These are phyloP conservation scores for Hippophae gyantsensis DNA, from an alignment of 306 rosid species.

Conservation along the genomic window DNA sequence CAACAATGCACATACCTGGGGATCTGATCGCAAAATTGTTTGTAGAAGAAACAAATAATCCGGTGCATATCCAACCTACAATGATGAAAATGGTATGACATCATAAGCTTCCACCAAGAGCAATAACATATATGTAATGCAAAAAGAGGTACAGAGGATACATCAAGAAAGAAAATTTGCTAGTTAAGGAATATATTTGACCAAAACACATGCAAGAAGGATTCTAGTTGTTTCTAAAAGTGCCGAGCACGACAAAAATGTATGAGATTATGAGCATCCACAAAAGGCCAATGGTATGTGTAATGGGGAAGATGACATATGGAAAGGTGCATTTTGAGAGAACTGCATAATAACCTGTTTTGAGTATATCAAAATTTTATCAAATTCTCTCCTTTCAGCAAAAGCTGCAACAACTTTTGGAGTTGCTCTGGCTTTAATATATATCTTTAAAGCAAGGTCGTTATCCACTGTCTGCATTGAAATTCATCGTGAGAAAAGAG, in stretches of 20 bases:
- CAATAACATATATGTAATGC: not conserved
- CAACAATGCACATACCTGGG: slow-evolving; percentile 50
- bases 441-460: slow-evolving; percentile 80
- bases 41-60: slow-evolving; percentile 94
- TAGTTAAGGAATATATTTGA: not conserved
- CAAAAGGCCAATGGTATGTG: no score
- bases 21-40: slow-evolving; percentile 85
- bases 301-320: no score
- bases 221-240: not conserved
- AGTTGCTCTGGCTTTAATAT: slow-evolving; percentile 86
- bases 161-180: not conserved
- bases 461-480: slow-evolving; percentile 77
- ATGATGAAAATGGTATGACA: slow-evolving; percentile 12
- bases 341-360: slow-evolving; percentile 52
- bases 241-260: no score
- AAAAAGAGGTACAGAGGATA: not conserved
- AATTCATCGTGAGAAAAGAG: not conserved
- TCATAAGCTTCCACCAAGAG: not conserved
- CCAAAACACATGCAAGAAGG: not conserved
- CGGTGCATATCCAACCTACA: slow-evolving; percentile 92
- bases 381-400: slow-evolving; percentile 88
- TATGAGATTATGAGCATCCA: no score
- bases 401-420: slow-evolving; percentile 89
- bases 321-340: not conserved
- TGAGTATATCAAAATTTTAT: slow-evolving; percentile 80